Conservation (phyloP, 768 basidiomycete genomes). For the Pleurotus tuoliensis region DNA sequence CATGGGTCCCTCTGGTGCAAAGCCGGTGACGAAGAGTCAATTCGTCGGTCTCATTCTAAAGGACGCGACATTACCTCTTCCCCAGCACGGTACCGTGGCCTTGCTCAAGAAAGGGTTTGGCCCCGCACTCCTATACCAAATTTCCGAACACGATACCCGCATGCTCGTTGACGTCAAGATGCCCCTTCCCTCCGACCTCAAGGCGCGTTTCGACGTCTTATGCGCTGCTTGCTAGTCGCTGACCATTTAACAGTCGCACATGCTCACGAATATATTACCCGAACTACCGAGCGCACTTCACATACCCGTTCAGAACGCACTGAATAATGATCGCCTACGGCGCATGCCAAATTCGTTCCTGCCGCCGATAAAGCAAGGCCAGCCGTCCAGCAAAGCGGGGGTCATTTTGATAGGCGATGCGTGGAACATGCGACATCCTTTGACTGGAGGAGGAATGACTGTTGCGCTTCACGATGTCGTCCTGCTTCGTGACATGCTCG, state of each 20-base stretch:
- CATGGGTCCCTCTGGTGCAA: constrained; percentile 47
- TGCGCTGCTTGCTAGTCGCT: background rate
- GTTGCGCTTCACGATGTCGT: constrained; percentile 89
- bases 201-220: constrained; percentile 38
- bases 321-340: constrained; percentile 78
- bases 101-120: constrained; percentile 71
- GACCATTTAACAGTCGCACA: constrained; percentile 47
- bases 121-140: constrained; percentile 92
- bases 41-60: constrained; percentile 87
- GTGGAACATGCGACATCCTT: constrained; percentile 98
- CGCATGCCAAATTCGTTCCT: constrained; percentile 97
- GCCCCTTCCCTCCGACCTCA: constrained; percentile 79
- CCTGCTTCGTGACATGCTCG: constrained; percentile 60
- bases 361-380: constrained; percentile 70
- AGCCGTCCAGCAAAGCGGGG: constrained; percentile 51
- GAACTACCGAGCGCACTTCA: constrained; percentile 77
- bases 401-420: constrained; percentile 89
- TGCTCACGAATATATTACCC: constrained; percentile 70
- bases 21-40: constrained; percentile 61
- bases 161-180: constrained; percentile 90
- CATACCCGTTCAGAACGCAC: constrained; percentile 55
- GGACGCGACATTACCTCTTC: constrained; percentile 68
- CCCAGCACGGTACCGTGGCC: constrained; percentile 79
- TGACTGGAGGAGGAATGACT: constrained; percentile 98
- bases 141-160: constrained; percentile 82